Evolutionary conservation across 179 eudicot genomes (phyloP).

Genomic region (Amaranthus tricolor): DNA sequence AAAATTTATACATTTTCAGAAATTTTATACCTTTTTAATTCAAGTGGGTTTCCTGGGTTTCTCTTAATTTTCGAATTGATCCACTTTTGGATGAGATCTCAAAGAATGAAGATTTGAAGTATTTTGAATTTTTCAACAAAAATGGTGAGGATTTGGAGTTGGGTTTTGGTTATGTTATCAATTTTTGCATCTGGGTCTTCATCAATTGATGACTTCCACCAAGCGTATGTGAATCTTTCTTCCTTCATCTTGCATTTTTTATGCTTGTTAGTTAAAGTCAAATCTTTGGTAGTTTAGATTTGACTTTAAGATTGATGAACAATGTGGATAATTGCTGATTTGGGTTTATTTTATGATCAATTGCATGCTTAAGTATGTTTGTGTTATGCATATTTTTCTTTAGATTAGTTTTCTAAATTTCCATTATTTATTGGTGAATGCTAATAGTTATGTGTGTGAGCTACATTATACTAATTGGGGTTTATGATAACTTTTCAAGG

Average conservation of each 20-base stretch:
- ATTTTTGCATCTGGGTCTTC: conserved; percentile 43
- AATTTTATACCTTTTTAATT: conserved; percentile 17
- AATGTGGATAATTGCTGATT: conserved; percentile 1
- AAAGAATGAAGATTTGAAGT: not conserved
- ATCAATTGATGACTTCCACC: conserved; percentile 51
- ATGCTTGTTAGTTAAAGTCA: not conserved
- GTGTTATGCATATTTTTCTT: not conserved
- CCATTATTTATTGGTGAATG: no score
- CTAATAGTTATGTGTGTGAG: not conserved
- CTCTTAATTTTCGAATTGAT: conserved; percentile 6
- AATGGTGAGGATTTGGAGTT: conserved; percentile 41
- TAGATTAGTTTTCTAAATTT: no score
- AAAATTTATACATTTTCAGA: conserved; percentile 2
- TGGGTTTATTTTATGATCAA: not conserved
- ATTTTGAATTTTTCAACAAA: conserved; percentile 19
- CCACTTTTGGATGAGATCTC: conserved; percentile 22
- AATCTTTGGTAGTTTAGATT: conserved; percentile 1
- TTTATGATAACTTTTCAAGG: not conserved
- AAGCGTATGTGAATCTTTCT: conserved; percentile 51
- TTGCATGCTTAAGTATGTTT: conserved; percentile 8
- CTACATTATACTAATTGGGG: not conserved
- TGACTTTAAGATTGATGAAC: not conserved
- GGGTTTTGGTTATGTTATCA: conserved; percentile 35
- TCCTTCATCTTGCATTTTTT: not conserved
- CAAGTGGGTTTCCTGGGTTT: conserved; percentile 12